These are phyloP conservation scores for Talaromyces sp. DNA, from an alignment of 2,329 filamentous ascomycete species.

Conservation along the genomic window DNA sequence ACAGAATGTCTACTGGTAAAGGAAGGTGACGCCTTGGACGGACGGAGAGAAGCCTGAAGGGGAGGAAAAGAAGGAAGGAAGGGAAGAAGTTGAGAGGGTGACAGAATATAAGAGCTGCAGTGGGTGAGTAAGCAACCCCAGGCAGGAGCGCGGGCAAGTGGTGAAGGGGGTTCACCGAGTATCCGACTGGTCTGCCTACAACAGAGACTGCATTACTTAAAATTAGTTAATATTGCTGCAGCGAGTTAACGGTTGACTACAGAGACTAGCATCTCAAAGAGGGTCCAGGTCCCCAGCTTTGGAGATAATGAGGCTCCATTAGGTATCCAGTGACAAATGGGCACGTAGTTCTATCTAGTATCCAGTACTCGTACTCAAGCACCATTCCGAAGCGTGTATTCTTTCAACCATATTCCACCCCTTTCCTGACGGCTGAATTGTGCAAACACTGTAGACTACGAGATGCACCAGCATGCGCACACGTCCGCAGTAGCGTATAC, in stretches of 20 bases:
- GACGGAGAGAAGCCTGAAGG: not conserved
- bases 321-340: not conserved
- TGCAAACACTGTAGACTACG: not conserved
- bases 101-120: not conserved
- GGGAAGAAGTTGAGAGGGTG: not conserved
- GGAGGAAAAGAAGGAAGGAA: not conserved
- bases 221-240: not conserved
- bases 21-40: conserved; percentile 2
- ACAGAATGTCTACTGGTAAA: conserved; percentile 30
- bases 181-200: not conserved
- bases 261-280: not conserved
- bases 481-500: not conserved
- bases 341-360: too few relatives aligned
- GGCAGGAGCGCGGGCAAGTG: too few relatives aligned
- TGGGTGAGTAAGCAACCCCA: not conserved
- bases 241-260: not conserved
- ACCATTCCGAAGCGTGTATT: not conserved
- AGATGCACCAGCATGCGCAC: too few relatives aligned
- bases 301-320: not conserved
- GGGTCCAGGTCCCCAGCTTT: not conserved
- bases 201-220: not conserved
- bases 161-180: not conserved
- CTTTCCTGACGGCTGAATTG: not conserved
- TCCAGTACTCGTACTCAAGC: not conserved
- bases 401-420: not conserved